These are phyloP conservation scores for Melastoma candidum DNA, from an alignment of 441 rosid genomes.

Conservation along the genomic window DNA sequence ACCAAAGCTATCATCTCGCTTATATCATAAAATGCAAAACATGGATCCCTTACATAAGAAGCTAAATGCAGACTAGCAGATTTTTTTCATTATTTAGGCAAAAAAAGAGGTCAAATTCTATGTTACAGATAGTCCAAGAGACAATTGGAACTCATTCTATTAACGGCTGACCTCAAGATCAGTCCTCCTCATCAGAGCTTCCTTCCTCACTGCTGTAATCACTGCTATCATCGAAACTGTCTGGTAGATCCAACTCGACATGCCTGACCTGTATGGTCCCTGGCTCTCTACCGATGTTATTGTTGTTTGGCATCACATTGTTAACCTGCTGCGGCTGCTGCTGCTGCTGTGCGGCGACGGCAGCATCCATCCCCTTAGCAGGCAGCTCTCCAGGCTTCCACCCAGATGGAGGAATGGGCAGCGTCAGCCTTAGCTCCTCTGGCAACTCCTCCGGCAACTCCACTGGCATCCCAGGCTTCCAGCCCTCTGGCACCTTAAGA, in stretches of 20 bases:
- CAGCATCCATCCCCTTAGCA: too few relatives aligned
- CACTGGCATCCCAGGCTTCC: constrained; percentile 52
- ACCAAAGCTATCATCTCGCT: too few relatives aligned
- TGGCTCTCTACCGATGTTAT: constrained; percentile 28
- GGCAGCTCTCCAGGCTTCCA: constrained; percentile 78
- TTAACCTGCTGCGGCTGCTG: too few relatives aligned
- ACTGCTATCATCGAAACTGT: constrained; percentile 67
- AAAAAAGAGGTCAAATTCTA: too few relatives aligned
- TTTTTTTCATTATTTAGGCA: too few relatives aligned
- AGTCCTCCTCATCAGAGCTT: constrained; percentile 78
- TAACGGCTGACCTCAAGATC: background rate
- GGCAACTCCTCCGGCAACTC: constrained; percentile 57
- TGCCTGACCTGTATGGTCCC: constrained; percentile 72
- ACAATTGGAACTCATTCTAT: too few relatives aligned
- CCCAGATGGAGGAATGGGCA: constrained; percentile 56
- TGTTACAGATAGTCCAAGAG: too few relatives aligned
- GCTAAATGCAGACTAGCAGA: too few relatives aligned
- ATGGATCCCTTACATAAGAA: too few relatives aligned
- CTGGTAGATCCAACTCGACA: constrained; percentile 76
- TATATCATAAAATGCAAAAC: too few relatives aligned
- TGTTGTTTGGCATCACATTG: too few relatives aligned
- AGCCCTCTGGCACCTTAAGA: constrained; percentile 82
- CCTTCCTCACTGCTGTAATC: constrained; percentile 67
- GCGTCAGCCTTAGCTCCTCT: constrained; percentile 7
- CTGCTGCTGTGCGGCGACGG: too few relatives aligned